A percentile compares a stretch with the other conserved stretches of the same genome.
These are phyloP conservation scores for Citrus glauca DNA, from an alignment of 345 rosid genomes.

Conservation along the genomic window DNA sequence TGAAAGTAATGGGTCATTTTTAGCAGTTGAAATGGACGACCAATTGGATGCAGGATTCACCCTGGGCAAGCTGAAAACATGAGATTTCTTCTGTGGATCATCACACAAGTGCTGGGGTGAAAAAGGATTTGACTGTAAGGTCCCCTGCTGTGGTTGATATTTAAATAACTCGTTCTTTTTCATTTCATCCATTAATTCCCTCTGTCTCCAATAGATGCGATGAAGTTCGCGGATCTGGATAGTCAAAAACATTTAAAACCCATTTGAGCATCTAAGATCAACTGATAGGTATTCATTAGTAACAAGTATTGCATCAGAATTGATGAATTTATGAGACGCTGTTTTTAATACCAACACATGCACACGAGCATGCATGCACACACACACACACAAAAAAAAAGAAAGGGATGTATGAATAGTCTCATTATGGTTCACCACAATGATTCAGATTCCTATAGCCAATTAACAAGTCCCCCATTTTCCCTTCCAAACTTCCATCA, in stretches of 20 bases:
- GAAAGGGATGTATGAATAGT: neutral
- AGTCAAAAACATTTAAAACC: conserved; percentile 9
- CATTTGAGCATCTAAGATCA: conserved; percentile 6
- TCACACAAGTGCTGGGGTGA: conserved; percentile 13
- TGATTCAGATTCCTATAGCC: neutral
- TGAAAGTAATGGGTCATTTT: conserved; percentile 10
- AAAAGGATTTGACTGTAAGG: conserved; percentile 20
- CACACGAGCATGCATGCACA: neutral
- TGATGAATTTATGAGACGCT: conserved; percentile 2
- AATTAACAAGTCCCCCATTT: neutral
- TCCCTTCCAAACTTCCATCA: neutral
- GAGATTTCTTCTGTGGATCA: conserved; percentile 4
- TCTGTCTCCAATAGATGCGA: conserved; percentile 51
- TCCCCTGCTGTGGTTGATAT: conserved; percentile 15
- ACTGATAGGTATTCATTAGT: neutral
- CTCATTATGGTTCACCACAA: neutral
- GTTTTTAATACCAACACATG: neutral
- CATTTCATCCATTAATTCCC: conserved; percentile 50
- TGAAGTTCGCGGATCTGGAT: conserved; percentile 57
- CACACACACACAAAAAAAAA: neutral
- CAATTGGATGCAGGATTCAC: conserved; percentile 20
- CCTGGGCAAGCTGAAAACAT: conserved; percentile 10
- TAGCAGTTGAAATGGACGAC: conserved; percentile 22
- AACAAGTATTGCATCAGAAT: conserved; percentile 4
- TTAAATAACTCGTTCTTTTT: conserved; percentile 15